Base-by-base conservation (phyloP, 768 basidiomycete species). In the Leccinum olivaceopallidum region DNA sequence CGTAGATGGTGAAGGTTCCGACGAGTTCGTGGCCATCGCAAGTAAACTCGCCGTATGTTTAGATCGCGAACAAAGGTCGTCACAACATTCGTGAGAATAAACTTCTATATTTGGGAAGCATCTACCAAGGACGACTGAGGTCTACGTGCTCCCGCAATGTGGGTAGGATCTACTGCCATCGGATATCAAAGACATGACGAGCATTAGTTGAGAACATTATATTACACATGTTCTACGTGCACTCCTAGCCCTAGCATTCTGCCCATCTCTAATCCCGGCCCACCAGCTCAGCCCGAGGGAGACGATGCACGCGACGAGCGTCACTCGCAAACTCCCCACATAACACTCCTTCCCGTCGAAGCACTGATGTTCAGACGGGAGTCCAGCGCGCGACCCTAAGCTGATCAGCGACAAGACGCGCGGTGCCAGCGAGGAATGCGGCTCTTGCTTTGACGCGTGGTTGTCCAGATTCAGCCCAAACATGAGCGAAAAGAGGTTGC, bases 391-490 rank as follows among this genome's bases (percentile, higher is more conserved):
- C 6, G 55, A 50, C 13, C n/a, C 39, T 12, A 65, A 51, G 24
- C 20, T 2, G 16, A 44, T 12, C 36, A 56, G 20, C 13, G 61
- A 60, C 30, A 22, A 51, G 20, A 12, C 34, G 5, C 57, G 60
- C 9, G 36, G 5, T 6, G 4, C 42, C 5, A 63, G 3, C 0
- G 49, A 48, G 36, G 57, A 44, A n/a, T 5, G 53, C 8, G 37
- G 16, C 28, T 59, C 65, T 18, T 62, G 55, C 5, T 13, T 9
- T 0, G 75, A 60, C 5, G 76, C 83, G 63, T 95, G 90, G 4
- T 86, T 79, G 65, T 96, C 94, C 32, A 94, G 81, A 65, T 92
- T 88, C 51, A 78, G 79, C 6, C 94, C 94, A 66, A 95, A 95
- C 49, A 87, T 77, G 55, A 95, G 65, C n/a, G 92, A 93, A 72